Conservation (phyloP, 2,329 filamentous ascomycete species). For the Aspergillus quadrilineatus region DNA sequence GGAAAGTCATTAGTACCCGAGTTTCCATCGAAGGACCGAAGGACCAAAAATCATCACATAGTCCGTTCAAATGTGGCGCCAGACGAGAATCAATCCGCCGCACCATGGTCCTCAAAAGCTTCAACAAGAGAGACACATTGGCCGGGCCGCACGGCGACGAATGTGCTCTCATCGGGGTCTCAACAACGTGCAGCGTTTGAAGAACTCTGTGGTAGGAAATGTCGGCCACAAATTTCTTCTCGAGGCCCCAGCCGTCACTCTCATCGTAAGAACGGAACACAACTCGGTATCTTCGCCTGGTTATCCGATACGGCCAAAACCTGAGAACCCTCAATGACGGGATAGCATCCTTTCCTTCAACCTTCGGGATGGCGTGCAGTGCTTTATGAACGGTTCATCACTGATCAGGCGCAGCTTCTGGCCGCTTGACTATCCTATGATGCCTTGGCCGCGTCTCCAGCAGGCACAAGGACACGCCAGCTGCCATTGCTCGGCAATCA, state of each 20-base stretch:
- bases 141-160: constrained; percentile 13
- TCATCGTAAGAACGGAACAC: constrained; percentile 11
- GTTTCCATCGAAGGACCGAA: not conserved
- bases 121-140: constrained; percentile 14
- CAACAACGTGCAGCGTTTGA: constrained; percentile 1
- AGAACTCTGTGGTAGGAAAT: constrained; percentile 16
- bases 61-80: not conserved
- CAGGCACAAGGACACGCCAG: constrained; percentile 54
- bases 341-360: too few species aligned
- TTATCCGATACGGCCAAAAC: too few species aligned
- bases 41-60: not conserved
- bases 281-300: not conserved
- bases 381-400: constrained; percentile 31
- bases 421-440: constrained; percentile 47
- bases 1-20: not conserved
- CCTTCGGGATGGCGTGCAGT: too few species aligned
- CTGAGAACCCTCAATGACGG: too few species aligned
- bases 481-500: constrained; percentile 38
- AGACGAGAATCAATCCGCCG: constrained; percentile 11
- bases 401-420: constrained; percentile 47
- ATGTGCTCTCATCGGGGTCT: constrained; percentile 2
- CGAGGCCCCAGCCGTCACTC: constrained; percentile 18
- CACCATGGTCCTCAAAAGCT: constrained; percentile 12
- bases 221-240: constrained; percentile 18
- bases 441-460: constrained; percentile 54